Conservation (phyloP, 1,284 basidiomycete species). For the Meira miltonrushii region DNA sequence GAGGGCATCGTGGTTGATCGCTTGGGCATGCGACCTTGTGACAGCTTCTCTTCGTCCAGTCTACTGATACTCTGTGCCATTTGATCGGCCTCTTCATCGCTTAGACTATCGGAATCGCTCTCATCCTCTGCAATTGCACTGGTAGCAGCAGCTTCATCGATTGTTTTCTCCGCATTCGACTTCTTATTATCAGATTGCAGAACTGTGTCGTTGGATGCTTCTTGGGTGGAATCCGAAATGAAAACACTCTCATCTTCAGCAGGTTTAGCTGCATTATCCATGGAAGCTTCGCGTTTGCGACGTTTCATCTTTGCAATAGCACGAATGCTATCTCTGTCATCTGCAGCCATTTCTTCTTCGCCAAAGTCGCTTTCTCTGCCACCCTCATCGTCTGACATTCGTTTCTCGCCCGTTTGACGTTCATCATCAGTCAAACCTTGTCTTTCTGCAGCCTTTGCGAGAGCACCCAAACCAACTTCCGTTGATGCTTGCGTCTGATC, state of each 20-base stretch:
- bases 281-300: background rate
- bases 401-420: slow-evolving; percentile 11
- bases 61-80: too few relatives aligned
- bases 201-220: background rate
- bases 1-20: slow-evolving; percentile 6
- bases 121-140: background rate
- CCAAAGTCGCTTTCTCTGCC: background rate
- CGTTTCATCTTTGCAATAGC: slow-evolving; percentile 8
- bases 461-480: slow-evolving; percentile 48
- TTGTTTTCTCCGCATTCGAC: background rate
- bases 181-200: background rate
- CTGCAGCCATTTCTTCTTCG: background rate
- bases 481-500: slow-evolving; percentile 14
- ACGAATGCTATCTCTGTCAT: background rate
- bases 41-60: too few relatives aligned
- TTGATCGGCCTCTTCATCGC: too few relatives aligned
- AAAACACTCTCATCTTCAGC: background rate
- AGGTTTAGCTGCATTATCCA: background rate
- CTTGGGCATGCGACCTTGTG: background rate
- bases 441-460: slow-evolving; percentile 32
- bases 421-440: slow-evolving; percentile 8
- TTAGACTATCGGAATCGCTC: background rate
- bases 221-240: background rate
- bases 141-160: background rate
- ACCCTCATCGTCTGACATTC: slow-evolving; percentile 11